Evolutionary conservation across 2,329 filamentous ascomycete species (phyloP), one percentile per base, ranked within the genome.

Genomic region (Diatrype stigma): DNA sequence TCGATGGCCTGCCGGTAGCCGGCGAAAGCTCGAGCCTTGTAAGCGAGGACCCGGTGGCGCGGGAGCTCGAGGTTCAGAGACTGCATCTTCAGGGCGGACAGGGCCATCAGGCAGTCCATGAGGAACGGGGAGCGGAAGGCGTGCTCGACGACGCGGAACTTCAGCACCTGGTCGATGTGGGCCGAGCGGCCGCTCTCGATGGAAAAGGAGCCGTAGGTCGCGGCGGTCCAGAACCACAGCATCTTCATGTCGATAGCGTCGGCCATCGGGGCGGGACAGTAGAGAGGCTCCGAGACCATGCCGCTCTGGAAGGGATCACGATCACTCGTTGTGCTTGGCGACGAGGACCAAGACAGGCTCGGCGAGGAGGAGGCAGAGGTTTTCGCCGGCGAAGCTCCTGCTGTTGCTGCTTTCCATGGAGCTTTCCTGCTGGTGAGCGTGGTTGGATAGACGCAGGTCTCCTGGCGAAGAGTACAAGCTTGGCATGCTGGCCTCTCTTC

Each of bases 41-140:
- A 81, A 7, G 57, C 50, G 8, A 73, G 58, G 2, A 72, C 66
- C 14, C 72, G 71, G 2, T 64, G 60, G n/a, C 57, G 47, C 8
- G 77, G 68, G 21, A 76, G 66, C 7, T 66, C 61, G 30, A 73
- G 65, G 2, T 67, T 60, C 19, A 75, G 60, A n/a, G 58, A 64
- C 54, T 73, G 70, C 58, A 80, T 69, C 54, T 81, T 77, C 21
- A 79, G 65, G 17, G 76, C 72, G 0, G 79, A 72, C 1, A 81
- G 67, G 11, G 71, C 78, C 52, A 82, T 72, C n/a, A 82, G 55
- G 7, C 72, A 74, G 56, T 81, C 69, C 75, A 82, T 77, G 32
- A 82, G 71, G 54, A 82, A 82, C 0, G 72, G 74, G n/a, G 70
- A 72, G 45, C 71, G 62, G 47, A 81, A 79, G 40, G 78, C 79